Conservation (phyloP, 495 filamentous ascomycete genomes). For the Lophiostoma macrostomum region DNA sequence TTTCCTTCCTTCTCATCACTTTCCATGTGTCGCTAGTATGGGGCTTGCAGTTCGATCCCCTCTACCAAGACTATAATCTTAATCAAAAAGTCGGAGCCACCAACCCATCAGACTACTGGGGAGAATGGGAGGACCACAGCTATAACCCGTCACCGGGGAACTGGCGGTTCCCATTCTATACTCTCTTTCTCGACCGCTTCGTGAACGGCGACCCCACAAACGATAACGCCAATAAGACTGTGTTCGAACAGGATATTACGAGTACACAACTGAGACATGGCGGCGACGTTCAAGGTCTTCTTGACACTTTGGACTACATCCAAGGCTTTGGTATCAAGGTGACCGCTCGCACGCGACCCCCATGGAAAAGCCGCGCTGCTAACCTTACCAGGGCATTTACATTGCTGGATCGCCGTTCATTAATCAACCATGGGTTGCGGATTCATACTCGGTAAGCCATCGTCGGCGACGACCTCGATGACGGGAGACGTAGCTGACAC, state of each 20-base stretch:
- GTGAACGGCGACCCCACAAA: slow-evolving; percentile 72
- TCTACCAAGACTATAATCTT: slow-evolving; percentile 55
- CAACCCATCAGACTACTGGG: slow-evolving; percentile 59
- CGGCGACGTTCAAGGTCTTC: slow-evolving; percentile 62
- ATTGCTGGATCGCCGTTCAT: slow-evolving; percentile 60
- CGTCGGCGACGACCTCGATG: no score
- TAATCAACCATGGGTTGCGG: slow-evolving; percentile 65
- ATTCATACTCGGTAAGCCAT: slow-evolving; percentile 48
- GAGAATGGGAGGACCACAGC: slow-evolving; percentile 53
- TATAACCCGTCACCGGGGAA: slow-evolving; percentile 59
- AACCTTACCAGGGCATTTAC: not conserved
- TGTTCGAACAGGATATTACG: slow-evolving; percentile 64
- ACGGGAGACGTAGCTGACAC: not conserved
- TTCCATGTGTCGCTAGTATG: not conserved
- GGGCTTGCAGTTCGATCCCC: slow-evolving; percentile 49
- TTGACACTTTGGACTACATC: slow-evolving; percentile 69
- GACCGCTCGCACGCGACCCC: no score
- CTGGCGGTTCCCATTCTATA: slow-evolving; percentile 72
- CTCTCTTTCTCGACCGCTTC: slow-evolving; percentile 65
- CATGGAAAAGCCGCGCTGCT: no score
- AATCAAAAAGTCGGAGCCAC: slow-evolving; percentile 58
- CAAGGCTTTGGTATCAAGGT: slow-evolving; percentile 72
- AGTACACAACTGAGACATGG: slow-evolving; percentile 70
- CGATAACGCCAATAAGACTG: slow-evolving; percentile 65
- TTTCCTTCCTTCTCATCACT: no score